A percentile compares a stretch with the other conserved stretches of the same genome.
Evolutionary conservation across 768 basidiomycete genomes (phyloP).

Genomic region (Xanthoconium stramineum): DNA sequence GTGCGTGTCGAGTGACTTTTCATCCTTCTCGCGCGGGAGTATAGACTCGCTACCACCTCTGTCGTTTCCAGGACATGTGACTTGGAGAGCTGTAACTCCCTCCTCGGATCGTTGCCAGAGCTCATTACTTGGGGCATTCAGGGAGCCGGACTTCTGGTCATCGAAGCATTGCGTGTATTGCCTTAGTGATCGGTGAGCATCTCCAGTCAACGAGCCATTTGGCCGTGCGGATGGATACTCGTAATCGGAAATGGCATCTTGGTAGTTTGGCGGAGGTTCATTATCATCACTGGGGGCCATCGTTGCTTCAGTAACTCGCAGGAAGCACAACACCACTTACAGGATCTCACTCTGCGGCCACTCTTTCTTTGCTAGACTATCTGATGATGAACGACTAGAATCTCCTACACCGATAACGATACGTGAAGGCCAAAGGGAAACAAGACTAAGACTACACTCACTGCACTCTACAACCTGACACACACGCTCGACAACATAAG

Average conservation of each 20-base stretch:
- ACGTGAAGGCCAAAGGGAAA: not conserved
- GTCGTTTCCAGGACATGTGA: not conserved
- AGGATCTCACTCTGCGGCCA: not conserved
- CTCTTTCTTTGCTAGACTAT: too few relatives aligned
- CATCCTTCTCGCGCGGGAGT: not conserved
- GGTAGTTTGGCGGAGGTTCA: constrained; percentile 16
- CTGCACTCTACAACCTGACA: not conserved
- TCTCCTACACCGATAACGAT: not conserved
- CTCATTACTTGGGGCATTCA: not conserved
- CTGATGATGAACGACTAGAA: not conserved
- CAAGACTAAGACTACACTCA: not conserved
- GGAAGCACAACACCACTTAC: constrained; percentile 1
- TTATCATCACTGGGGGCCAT: not conserved
- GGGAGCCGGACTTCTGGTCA: not conserved
- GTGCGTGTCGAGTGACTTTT: not conserved
- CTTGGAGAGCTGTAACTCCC: not conserved
- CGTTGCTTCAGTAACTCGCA: not conserved
- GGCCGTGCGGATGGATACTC: not conserved
- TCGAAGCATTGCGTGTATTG: not conserved
- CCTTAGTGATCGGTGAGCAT: not conserved
- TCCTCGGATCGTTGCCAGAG: not conserved
- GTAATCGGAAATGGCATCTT: constrained; percentile 1
- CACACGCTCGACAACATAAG: not conserved
- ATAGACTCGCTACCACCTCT: not conserved
- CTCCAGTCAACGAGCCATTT: not conserved